Evolutionary conservation across 257 asterid species (phyloP).

Genomic region (Fraxinus americana): DNA sequence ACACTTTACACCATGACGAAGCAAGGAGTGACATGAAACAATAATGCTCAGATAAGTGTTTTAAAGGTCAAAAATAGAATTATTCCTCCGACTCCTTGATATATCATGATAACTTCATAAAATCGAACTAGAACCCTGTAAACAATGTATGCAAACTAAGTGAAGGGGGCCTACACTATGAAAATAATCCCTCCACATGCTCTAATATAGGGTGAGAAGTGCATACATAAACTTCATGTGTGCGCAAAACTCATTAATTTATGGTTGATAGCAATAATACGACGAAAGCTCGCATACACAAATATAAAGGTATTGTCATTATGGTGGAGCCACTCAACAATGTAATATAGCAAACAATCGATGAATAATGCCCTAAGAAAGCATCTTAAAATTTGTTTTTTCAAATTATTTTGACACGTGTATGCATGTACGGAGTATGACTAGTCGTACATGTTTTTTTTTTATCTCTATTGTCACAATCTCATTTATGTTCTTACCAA

Average conservation of each 20-base stretch:
- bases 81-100: background rate
- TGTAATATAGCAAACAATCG: background rate
- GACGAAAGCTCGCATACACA: slow-evolving; percentile 9
- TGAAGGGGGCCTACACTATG: too few relatives aligned
- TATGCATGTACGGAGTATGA: background rate
- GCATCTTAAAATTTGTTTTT: background rate
- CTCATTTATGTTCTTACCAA: background rate
- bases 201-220: too few relatives aligned
- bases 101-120: too few relatives aligned
- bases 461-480: background rate
- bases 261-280: background rate
- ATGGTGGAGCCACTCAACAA: background rate
- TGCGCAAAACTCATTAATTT: too few relatives aligned
- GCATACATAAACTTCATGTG: too few relatives aligned
- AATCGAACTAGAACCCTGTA: too few relatives aligned
- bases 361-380: background rate
- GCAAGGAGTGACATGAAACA: background rate
- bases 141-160: too few relatives aligned
- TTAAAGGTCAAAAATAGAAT: background rate
- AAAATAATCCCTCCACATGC: too few relatives aligned
- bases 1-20: background rate
- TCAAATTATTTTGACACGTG: background rate
- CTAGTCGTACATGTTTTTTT: background rate
- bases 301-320: slow-evolving; percentile 7
- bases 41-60: background rate